phyloP scores from a whole-genome alignment of 225 moss, liverwort and hornwort species.

The Asterella californica region DNA sequence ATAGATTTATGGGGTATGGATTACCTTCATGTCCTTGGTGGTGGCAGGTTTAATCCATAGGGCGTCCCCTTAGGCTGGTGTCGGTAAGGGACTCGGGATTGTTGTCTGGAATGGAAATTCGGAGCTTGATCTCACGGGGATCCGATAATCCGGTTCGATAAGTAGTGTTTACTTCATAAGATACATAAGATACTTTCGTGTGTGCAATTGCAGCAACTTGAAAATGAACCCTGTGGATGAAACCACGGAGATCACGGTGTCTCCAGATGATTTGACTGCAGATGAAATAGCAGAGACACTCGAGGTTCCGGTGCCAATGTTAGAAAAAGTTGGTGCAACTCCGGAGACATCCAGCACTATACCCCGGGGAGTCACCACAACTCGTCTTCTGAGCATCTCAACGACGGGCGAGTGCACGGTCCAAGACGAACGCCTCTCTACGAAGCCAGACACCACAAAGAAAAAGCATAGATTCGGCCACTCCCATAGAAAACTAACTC shows the following conservation, averaged over 20 bases:
- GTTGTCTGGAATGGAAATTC: too few relatives aligned
- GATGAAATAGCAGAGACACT: slow-evolving; percentile 26
- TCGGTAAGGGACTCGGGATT: too few relatives aligned
- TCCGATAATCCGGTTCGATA: too few relatives aligned
- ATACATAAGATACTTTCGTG: too few relatives aligned
- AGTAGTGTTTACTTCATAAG: too few relatives aligned
- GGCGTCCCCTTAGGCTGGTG: too few relatives aligned
- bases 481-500: slow-evolving; percentile 18
- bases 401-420: slow-evolving; percentile 36
- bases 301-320: slow-evolving; percentile 33
- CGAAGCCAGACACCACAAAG: background rate
- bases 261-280: background rate
- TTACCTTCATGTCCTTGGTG: too few relatives aligned
- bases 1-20: too few relatives aligned
- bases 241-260: background rate
- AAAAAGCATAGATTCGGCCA: background rate
- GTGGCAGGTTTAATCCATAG: too few relatives aligned
- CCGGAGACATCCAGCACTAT: slow-evolving; percentile 26
- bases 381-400: slow-evolving; percentile 40
- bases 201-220: background rate
- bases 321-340: slow-evolving; percentile 30
- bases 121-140: too few relatives aligned
- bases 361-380: slow-evolving; percentile 29
- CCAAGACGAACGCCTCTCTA: slow-evolving; percentile 29
- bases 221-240: background rate